These are phyloP conservation scores for Fusarium sp. DNA, from an alignment of 2,329 filamentous ascomycete genomes.

Conservation along the genomic window DNA sequence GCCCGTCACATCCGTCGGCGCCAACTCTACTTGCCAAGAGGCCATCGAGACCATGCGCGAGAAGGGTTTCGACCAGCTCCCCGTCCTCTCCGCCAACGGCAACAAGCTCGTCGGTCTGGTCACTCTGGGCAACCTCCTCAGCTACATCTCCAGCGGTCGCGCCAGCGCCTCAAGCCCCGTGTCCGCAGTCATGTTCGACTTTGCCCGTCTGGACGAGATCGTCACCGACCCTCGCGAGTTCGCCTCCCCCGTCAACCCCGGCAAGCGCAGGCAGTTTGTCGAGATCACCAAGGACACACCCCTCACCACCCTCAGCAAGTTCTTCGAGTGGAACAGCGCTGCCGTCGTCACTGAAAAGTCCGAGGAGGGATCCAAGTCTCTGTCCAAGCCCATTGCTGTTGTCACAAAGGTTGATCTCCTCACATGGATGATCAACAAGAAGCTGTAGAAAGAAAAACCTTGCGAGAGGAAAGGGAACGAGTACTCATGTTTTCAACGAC, in stretches of 20 bases:
- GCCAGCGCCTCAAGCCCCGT: constrained; percentile 80
- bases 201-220: constrained; percentile 86
- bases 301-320: constrained; percentile 84
- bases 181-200: constrained; percentile 95
- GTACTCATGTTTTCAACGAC: constrained; percentile 51
- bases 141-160: constrained; percentile 86
- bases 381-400: constrained; percentile 84
- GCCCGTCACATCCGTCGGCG: constrained; percentile 86
- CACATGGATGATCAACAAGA: constrained; percentile 85
- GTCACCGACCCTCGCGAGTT: constrained; percentile 86
- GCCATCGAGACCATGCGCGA: constrained; percentile 99
- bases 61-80: constrained; percentile 97
- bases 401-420: constrained; percentile 97
- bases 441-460: constrained; percentile 45
- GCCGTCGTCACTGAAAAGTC: constrained; percentile 89
- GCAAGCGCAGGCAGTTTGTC: constrained; percentile 78
- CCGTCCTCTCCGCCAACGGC: constrained; percentile 79
- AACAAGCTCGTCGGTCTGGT: constrained; percentile 88
- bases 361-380: constrained; percentile 62
- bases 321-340: constrained; percentile 98
- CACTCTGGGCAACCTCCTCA: constrained; percentile 93
- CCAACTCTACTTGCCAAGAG: constrained; percentile 78
- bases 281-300: constrained; percentile 94
- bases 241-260: constrained; percentile 53
- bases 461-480: constrained; percentile 44